Base-by-base conservation (phyloP, 2,329 filamentous ascomycete species). In the Zymoseptoria tritici region DNA sequence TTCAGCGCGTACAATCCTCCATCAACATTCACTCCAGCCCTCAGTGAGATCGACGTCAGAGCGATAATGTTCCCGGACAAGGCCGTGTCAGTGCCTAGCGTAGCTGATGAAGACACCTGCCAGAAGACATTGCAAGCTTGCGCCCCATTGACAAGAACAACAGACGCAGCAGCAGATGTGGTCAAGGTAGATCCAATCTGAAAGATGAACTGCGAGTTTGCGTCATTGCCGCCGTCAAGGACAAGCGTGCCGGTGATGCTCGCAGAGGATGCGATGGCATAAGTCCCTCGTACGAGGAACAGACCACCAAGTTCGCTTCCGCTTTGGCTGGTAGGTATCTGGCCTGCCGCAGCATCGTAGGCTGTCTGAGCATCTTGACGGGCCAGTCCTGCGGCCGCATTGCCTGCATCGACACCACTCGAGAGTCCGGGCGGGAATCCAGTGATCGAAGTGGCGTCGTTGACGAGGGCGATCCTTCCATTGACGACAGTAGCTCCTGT, bases 71-170 rank as follows among this genome's bases (percentile, higher is more conserved):
- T 42, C 36, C 36, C 36, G 4, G 52, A 36, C n/a, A 59, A 59
- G 24, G 31, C 24, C 9, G 57, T 59, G 20, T 20, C 52, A 3
- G 57, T 59, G 9, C 57, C 57, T 6, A 59, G 42, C n/a, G 57
- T 59, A 13, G 57, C 57, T 11, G 57, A 59, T 42, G 52, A 55
- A 20, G 52, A 52, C 21, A 59, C 57, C 46, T 59, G 57, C 57
- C 57, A 59, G 53, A 42, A 59, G 42, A 59, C 57, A 21, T 59
- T 59, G 52, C 57, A 59, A 22, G 57, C 57, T 21, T 59, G 24
- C 13, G 57, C 52, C 13, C 57, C 52, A 36, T 59, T 59, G 52
- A 59, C 50, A 1, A 59, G 53, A 1, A 59, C 26, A 4, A 59
- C 57, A 19, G 52, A 50, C 6, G 57, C 20, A 49, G 57, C 57